These are phyloP conservation scores for Leptoxyphium fumago DNA, from an alignment of 2,329 filamentous ascomycete species.

Conservation along the genomic window DNA sequence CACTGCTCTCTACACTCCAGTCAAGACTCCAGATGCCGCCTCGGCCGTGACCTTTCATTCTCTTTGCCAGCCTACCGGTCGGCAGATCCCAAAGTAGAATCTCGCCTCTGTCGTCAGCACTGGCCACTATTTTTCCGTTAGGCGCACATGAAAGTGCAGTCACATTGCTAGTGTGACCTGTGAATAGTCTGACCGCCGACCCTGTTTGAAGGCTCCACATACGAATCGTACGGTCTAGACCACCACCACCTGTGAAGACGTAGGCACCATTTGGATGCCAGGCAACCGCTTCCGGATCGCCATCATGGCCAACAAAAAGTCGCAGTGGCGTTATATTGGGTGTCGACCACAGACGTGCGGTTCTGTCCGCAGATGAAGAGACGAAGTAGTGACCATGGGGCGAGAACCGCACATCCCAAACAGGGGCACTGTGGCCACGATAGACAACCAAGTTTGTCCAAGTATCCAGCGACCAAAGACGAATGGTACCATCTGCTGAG, in stretches of 20 bases:
- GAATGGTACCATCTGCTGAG: constrained; percentile 74
- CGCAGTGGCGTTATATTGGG: constrained; percentile 82
- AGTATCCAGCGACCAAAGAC: constrained; percentile 82
- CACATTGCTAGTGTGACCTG: constrained; percentile 77
- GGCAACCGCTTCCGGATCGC: constrained; percentile 75
- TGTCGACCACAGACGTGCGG: constrained; percentile 79
- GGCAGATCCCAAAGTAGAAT: constrained; percentile 91
- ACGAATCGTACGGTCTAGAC: constrained; percentile 76
- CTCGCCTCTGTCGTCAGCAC: constrained; percentile 72
- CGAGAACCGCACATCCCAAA: constrained; percentile 79
- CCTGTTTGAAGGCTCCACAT: constrained; percentile 96
- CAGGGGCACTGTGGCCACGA: constrained; percentile 79
- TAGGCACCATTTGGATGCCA: constrained; percentile 95
- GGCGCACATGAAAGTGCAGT: constrained; percentile 73
- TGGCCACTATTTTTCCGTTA: constrained; percentile 81
- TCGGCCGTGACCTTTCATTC: constrained; percentile 84
- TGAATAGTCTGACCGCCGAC: constrained; percentile 77
- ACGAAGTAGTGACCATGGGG: constrained; percentile 93
- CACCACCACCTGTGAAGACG: constrained; percentile 67
- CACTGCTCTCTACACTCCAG: constrained; percentile 84
- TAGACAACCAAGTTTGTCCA: constrained; percentile 91
- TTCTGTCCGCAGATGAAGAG: constrained; percentile 76
- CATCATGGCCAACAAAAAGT: constrained; percentile 82
- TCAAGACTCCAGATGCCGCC: constrained; percentile 86
- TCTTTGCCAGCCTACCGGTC: constrained; percentile 76